These are phyloP conservation scores for Phytophthora tentaculata DNA, from an alignment of 352 stramenopile species.

Conservation along the genomic window DNA sequence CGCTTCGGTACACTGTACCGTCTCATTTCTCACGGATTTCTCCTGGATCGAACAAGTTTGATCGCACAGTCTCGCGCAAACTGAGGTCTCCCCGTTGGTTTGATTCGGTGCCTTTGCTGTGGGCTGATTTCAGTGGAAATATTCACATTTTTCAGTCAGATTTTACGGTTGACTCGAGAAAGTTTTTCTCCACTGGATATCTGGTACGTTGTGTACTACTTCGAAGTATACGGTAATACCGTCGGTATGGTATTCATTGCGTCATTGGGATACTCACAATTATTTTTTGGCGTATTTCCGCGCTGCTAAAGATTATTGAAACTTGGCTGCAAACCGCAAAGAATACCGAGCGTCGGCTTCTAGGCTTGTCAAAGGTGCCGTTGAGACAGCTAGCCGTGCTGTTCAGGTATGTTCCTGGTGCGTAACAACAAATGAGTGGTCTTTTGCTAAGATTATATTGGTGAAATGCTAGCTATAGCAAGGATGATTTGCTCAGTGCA, in stretches of 20 bases:
- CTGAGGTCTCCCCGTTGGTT: conserved; percentile 19
- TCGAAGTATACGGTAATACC: too few relatives aligned
- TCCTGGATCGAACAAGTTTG: conserved; percentile 13
- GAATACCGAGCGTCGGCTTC: conserved; percentile 23
- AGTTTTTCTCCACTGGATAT: conserved; percentile 30
- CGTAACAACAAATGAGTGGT: not conserved
- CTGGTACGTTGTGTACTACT: conserved; percentile 37
- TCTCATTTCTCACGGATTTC: conserved; percentile 28
- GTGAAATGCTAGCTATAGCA: not conserved
- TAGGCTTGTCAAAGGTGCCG: conserved; percentile 47
- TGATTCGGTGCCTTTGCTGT: not conserved
- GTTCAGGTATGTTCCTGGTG: conserved; percentile 34
- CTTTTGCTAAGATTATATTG: not conserved
- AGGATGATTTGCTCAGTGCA: not conserved
- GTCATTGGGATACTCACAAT: too few relatives aligned
- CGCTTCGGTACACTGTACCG: conserved; percentile 35
- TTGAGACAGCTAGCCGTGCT: conserved; percentile 26
- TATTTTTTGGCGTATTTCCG: not conserved
- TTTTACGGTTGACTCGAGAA: conserved; percentile 21
- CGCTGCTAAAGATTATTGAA: conserved; percentile 46
- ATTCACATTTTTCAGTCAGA: conserved; percentile 41
- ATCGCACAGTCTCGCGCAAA: conserved; percentile 40
- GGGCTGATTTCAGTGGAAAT: conserved; percentile 27
- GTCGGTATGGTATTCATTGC: too few relatives aligned
- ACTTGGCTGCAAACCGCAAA: conserved; percentile 34